Base-by-base conservation (phyloP, 306 rosid genomes). In the Quercus agrifolia region DNA sequence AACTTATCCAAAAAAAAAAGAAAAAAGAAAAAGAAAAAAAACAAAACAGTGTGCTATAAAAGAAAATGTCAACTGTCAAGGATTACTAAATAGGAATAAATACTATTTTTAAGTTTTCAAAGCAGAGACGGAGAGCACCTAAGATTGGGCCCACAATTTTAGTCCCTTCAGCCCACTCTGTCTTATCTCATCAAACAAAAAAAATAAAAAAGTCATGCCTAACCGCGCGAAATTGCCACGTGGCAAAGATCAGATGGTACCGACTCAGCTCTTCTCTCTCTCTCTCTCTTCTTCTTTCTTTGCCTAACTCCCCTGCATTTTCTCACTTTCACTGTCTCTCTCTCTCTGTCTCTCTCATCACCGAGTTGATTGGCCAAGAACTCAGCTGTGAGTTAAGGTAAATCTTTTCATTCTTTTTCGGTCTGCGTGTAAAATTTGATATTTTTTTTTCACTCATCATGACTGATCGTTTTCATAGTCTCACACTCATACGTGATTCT, bases 81-180 rank as follows among this genome's bases (percentile, higher is more conserved):
- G 10, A 38, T 38, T 6, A 2, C 44, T 38, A 38, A 7, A 38
- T 38, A 8, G 44, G 44, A 38, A 6, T 0, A 38, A 38, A 6
- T 6, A 38, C 44, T 38, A 7, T 38, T 38, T 35, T 6, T 46
- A 46, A 46, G 2, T 8, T 46, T 46, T 46, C 54, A 12, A n/a
- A 38, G 79, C 79, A 54, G 74, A 76, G 64, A 41, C 46, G 2
- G 46, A 76, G 5, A 5, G 71, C 12, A 41, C 46, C 46, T 9
- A 41, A 70, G n/a, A 75, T 59, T 87, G 89, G 90, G 81, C 88
- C 89, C 89, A 33, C 78, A 49, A 49, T 49, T 70, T 5, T 11
- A 10, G 11, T 14, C 59, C 30, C 69, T 77, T 76, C 74, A 3
- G 54, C 54, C 44, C 63, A 13, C 69, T n/a, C 21, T 63, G 78